phyloP scores from a whole-genome alignment of 2,329 filamentous ascomycete genomes.

The Aspergillus bombycis region DNA sequence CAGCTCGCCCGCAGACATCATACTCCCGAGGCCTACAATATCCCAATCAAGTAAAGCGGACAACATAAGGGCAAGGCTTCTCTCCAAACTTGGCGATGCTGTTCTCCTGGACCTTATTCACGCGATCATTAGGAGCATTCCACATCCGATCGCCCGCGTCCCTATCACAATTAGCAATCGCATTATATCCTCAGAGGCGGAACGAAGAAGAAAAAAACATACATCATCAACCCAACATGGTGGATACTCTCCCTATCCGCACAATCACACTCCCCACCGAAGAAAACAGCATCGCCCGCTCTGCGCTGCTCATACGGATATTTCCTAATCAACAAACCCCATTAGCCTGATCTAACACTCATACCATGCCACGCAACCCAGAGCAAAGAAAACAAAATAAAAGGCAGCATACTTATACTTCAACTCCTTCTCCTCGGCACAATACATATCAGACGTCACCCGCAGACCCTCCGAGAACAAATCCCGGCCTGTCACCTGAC shows the following conservation, averaged over 20 bases:
- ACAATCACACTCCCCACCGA: neutral
- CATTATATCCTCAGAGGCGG: neutral
- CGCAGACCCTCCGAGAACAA: neutral
- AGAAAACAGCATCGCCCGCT: neutral
- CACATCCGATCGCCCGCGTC: slow-evolving; percentile 30
- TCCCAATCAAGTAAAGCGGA: slow-evolving; percentile 19
- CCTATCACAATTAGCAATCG: slow-evolving; percentile 12
- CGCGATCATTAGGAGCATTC: slow-evolving; percentile 31
- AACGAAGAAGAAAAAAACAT: neutral
- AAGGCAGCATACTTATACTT: neutral
- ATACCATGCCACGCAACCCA: neutral
- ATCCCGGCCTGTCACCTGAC: slow-evolving; percentile 23
- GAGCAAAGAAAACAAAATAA: neutral
- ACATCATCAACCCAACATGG: slow-evolving; percentile 20
- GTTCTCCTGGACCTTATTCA: slow-evolving; percentile 29
- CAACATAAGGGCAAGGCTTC: slow-evolving; percentile 27
- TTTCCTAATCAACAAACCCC: neutral
- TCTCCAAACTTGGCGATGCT: slow-evolving; percentile 25
- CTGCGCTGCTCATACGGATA: neutral
- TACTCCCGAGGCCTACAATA: neutral
- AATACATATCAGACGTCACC: neutral
- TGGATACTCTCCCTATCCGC: slow-evolving; percentile 4
- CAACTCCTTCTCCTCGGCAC: neutral
- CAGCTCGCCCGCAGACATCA: neutral
- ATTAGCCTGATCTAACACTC: neutral